Conservation (phyloP, 306 rosid species). For the Oxytropis ochrocephala region DNA sequence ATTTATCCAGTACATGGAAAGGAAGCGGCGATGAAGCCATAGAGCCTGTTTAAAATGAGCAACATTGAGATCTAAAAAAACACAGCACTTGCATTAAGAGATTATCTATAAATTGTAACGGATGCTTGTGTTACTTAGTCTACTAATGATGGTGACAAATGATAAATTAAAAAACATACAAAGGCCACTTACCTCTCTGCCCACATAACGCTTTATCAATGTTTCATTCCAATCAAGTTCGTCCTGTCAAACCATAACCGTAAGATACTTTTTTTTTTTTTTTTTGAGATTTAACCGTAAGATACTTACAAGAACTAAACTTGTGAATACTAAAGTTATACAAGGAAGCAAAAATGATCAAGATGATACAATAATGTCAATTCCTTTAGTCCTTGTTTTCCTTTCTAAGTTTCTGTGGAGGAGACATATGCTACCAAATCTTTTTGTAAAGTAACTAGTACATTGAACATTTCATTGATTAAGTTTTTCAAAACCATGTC, state of each 20-base stretch:
- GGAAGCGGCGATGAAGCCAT: constrained; percentile 95
- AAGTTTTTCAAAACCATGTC: neutral
- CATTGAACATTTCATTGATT: neutral
- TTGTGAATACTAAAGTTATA: neutral
- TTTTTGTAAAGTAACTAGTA: neutral
- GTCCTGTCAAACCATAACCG: constrained; percentile 51
- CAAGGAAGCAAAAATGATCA: neutral
- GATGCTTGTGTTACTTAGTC: neutral
- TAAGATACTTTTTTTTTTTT: no score
- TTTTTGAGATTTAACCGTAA: no score
- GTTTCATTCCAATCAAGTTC: constrained; percentile 82
- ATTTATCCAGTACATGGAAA: constrained; percentile 54
- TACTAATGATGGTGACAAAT: neutral
- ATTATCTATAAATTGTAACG: neutral
- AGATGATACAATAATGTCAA: neutral
- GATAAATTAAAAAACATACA: neutral
- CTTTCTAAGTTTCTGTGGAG: neutral
- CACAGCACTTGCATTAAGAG: neutral
- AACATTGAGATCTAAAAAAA: neutral
- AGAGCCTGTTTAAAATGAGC: constrained; percentile 47
- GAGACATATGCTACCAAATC: neutral
- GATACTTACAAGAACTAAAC: neutral
- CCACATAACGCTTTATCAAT: constrained; percentile 63
- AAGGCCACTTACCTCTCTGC: constrained; percentile 66
- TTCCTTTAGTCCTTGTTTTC: constrained; percentile 1